Percentiles rank a stretch among this genome's conserved stretches.
Evolutionary conservation across 1,284 basidiomycete species (phyloP).

Genomic region (Hortiboletus rubellus): DNA sequence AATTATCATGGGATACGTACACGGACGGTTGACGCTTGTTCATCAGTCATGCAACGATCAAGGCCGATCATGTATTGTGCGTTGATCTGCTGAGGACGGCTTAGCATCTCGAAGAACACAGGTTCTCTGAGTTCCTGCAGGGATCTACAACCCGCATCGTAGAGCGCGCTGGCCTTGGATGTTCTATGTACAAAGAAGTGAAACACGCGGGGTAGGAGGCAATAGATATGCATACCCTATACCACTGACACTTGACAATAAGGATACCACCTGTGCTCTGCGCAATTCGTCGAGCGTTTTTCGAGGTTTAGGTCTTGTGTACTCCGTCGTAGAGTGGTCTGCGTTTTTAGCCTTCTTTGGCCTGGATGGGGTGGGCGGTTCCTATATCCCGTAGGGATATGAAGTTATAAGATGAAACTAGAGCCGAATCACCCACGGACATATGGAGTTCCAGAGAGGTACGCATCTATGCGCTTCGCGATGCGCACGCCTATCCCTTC

Average conservation of each 20-base stretch:
- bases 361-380: conserved; percentile 14
- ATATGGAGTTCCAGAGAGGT: conserved; percentile 38
- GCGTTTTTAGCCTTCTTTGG: conserved; percentile 9
- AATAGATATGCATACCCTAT: conserved; percentile 30
- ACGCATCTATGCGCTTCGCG: conserved; percentile 42
- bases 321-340: conserved; percentile 1
- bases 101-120: conserved; percentile 40
- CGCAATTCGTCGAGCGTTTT: conserved; percentile 28
- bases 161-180: conserved; percentile 43
- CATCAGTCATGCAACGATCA: conserved; percentile 35
- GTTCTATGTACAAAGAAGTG: conserved; percentile 27
- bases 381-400: conserved; percentile 11
- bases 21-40: conserved; percentile 43
- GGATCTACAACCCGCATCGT: conserved; percentile 48
- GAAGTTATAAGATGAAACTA: conserved; percentile 1
- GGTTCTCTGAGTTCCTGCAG: conserved; percentile 45
- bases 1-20: conserved; percentile 35
- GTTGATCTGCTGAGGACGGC: conserved; percentile 37
- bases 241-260: conserved; percentile 17
- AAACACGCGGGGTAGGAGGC: neutral
- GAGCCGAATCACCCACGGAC: conserved; percentile 35
- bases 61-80: conserved; percentile 43
- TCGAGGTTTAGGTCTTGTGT: conserved; percentile 3
- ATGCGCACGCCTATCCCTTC: conserved; percentile 46
- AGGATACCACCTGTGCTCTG: conserved; percentile 16